A percentile compares a stretch with the other conserved stretches of the same genome.
These are phyloP conservation scores for Puccinia coronata DNA, from an alignment of 1,284 basidiomycete genomes.

Conservation along the genomic window DNA sequence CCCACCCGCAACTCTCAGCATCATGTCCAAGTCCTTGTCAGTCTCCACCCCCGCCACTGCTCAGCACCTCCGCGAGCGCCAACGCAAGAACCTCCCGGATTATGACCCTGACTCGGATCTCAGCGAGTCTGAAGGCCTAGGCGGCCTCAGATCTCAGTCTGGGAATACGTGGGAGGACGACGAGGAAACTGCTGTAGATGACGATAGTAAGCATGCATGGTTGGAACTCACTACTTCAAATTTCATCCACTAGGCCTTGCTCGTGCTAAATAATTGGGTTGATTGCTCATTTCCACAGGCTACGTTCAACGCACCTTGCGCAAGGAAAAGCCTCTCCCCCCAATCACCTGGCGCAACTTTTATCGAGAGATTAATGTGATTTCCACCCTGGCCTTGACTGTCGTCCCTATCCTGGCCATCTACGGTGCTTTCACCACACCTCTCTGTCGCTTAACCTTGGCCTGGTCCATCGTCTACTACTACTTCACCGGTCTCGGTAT, in stretches of 20 bases:
- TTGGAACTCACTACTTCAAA: too few species aligned
- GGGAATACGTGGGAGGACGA: conserved; percentile 51
- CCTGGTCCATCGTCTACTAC: conserved; percentile 65
- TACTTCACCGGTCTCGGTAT: conserved; percentile 76
- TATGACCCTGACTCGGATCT: conserved; percentile 48
- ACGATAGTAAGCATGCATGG: conserved; percentile 63
- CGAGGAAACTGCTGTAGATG: conserved; percentile 55
- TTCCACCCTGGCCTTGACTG: conserved; percentile 71
- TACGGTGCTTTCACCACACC: conserved; percentile 68
- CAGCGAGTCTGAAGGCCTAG: conserved; percentile 51
- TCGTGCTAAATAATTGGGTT: too few species aligned
- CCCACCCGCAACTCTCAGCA: background rate
- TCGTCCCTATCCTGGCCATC: conserved; percentile 72
- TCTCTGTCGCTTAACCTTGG: conserved; percentile 69
- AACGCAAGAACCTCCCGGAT: conserved; percentile 42
- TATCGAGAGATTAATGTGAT: conserved; percentile 74
- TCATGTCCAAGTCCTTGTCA: background rate
- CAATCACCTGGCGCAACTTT: conserved; percentile 70
- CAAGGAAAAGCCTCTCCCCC: conserved; percentile 63
- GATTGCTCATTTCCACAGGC: conserved; percentile 51
- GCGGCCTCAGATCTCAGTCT: conserved; percentile 45
- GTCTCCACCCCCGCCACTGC: background rate
- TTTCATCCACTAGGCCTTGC: background rate
- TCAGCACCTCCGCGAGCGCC: conserved; percentile 27
- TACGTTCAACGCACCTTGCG: conserved; percentile 82